Conservation (phyloP, 495 filamentous ascomycete genomes). For the Alectoria sarmentosa region DNA sequence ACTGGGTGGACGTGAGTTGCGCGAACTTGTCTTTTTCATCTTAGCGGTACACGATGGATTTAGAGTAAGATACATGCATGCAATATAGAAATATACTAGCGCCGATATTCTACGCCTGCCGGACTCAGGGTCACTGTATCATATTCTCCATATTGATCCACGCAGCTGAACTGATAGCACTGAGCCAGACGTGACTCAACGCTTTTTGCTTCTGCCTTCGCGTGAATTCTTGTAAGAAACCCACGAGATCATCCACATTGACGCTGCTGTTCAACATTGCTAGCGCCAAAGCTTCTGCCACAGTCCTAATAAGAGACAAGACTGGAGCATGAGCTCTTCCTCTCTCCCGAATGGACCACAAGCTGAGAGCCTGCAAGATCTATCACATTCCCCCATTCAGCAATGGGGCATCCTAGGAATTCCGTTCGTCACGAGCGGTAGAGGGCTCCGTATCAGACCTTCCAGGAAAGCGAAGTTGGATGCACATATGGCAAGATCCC, state of each 20-base stretch:
- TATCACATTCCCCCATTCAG: not conserved
- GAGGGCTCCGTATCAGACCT: not conserved
- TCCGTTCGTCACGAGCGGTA: not conserved
- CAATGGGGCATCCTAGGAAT: not conserved
- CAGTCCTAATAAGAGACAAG: not conserved
- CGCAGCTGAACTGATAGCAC: not conserved
- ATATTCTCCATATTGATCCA: too few relatives aligned
- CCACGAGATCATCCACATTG: not conserved
- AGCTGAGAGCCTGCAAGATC: not conserved
- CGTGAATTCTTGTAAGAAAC: not conserved
- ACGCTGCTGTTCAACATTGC: not conserved
- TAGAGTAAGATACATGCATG: not conserved
- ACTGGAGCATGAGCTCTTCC: not conserved
- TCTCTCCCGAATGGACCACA: not conserved
- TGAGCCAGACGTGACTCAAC: not conserved
- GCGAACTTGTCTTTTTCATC: not conserved
- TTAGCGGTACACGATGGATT: not conserved
- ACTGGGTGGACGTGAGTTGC: not conserved
- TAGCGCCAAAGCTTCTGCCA: not conserved
- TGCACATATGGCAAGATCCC: not conserved
- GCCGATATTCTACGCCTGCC: too few relatives aligned
- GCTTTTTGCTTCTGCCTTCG: not conserved
- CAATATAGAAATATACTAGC: not conserved
- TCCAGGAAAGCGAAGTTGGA: not conserved
- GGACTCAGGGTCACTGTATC: too few relatives aligned